Base-by-base conservation (phyloP, 1,284 basidiomycete species). In the Cryptococcus sp. region DNA sequence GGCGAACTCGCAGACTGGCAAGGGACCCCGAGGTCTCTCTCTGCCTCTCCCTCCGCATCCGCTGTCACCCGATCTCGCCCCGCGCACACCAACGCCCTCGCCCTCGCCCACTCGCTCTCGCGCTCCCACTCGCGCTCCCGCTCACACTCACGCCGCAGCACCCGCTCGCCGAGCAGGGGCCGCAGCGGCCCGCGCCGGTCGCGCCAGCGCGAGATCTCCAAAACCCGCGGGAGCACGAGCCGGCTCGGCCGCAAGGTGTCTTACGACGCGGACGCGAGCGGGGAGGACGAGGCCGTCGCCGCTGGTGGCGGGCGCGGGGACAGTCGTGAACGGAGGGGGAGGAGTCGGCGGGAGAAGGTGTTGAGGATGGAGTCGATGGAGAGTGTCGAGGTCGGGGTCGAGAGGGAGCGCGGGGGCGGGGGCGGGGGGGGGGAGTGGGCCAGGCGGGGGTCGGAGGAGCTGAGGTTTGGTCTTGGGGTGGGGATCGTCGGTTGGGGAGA, bases 231-330 rank as follows among this genome's bases (percentile, higher is more conserved):
- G 15, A 44, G 51, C 35, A 18, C 37, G 18, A 39, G 50, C 23
- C 28, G 55, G 39, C 53, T 62, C 47, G 52, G 50, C 16, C 50
- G 57, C 24, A 55, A 61, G 48, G 38, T 55, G 20, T 61, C 60
- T 8, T 64, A 66, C 18, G 67, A 66, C 42, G 63, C 63, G 8
- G 66, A 67, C 49, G 63, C 54, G 18, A 62, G 64, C 49, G 66
- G 56, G 11, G 62, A 55, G 23, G 64, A 65, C n/a, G 61, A 58
- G 4, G 58, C 54, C 33, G 36, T 33, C 4, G n/a, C 15, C 18
- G 45, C 33, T 20, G 52, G 16, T 1, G 28, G 37, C n/a, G 46
- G 20, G 15, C 4, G 28, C 5, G 28, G 28, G 28, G 28, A 33
- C 9, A 33, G 28, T 33, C 4, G 28, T 4, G 52, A 55, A 18